These are phyloP conservation scores for Kernera saxatilis DNA, from an alignment of 345 rosid genomes.

Conservation along the genomic window DNA sequence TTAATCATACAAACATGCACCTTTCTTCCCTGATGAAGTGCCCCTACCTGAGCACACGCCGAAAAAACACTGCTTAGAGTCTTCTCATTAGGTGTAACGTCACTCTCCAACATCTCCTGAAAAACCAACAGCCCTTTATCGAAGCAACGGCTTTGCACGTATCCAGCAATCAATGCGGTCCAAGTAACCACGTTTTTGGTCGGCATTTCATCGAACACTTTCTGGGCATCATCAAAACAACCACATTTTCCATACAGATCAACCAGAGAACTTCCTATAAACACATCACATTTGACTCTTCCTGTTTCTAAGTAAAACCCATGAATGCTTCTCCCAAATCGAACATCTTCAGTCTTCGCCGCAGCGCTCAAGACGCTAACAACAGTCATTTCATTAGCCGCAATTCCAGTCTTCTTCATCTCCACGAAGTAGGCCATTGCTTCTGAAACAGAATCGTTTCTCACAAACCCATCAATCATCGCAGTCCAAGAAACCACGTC, in stretches of 20 bases:
- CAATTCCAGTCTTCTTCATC: slow-evolving; percentile 41
- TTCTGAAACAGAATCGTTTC: slow-evolving; percentile 36
- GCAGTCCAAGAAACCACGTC: slow-evolving; percentile 79
- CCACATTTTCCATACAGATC: slow-evolving; percentile 58
- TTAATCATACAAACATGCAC: slow-evolving; percentile 43
- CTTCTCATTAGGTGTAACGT: slow-evolving; percentile 49
- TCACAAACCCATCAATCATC: slow-evolving; percentile 55
- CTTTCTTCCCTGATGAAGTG: slow-evolving; percentile 43
- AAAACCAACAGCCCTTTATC: slow-evolving; percentile 46
- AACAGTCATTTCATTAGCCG: slow-evolving; percentile 59
- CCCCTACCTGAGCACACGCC: slow-evolving; percentile 42
- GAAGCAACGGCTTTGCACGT: slow-evolving; percentile 37
- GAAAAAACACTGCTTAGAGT: slow-evolving; percentile 49
- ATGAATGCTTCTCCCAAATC: slow-evolving; percentile 24
- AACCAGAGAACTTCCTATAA: slow-evolving; percentile 54
- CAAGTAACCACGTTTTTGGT: slow-evolving; percentile 57
- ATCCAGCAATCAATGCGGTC: slow-evolving; percentile 68
- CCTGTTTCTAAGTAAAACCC: slow-evolving; percentile 37
- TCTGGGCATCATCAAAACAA: slow-evolving; percentile 36
- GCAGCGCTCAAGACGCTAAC: slow-evolving; percentile 50
- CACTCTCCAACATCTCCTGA: slow-evolving; percentile 49
- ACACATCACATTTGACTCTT: slow-evolving; percentile 46
- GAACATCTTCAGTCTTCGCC: slow-evolving; percentile 25
- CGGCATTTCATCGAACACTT: slow-evolving; percentile 53
- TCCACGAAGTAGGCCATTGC: slow-evolving; percentile 39